A percentile compares a stretch with the other conserved stretches of the same genome.
phyloP scores from a whole-genome alignment of 2,329 filamentous ascomycete genomes.

The Alternaria rosae region DNA sequence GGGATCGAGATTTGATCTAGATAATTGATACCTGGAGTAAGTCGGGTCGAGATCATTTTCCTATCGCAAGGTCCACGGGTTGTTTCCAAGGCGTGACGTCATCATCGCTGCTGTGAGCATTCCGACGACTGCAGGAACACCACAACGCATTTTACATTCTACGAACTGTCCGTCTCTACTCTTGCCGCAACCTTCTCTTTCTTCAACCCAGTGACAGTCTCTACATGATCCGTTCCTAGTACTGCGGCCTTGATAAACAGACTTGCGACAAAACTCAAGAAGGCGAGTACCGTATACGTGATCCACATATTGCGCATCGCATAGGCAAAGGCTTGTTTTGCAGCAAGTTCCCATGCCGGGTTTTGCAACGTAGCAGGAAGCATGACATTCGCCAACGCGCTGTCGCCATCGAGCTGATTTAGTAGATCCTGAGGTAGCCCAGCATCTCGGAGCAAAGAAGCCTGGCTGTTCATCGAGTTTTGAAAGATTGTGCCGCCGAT shows the following conservation, averaged over 20 bases:
- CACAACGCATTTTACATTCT: neutral
- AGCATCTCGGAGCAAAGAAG: conserved; percentile 53
- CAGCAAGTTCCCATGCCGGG: conserved; percentile 52
- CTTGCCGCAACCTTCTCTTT: conserved; percentile 24
- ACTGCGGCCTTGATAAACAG: conserved; percentile 50
- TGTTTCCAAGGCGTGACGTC: neutral
- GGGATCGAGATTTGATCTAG: neutral
- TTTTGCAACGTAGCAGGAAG: conserved; percentile 60
- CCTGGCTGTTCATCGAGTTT: conserved; percentile 67
- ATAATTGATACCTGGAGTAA: neutral
- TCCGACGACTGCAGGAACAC: neutral
- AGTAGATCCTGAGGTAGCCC: conserved; percentile 60
- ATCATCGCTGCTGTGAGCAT: neutral
- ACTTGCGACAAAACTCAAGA: conserved; percentile 49
- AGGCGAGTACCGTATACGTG: conserved; percentile 52
- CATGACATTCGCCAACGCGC: conserved; percentile 67
- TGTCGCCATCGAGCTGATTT: conserved; percentile 61
- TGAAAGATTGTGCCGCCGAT: conserved; percentile 61
- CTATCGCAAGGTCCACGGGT: neutral
- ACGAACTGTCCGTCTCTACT: neutral
- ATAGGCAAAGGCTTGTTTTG: conserved; percentile 54
- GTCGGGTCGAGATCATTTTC: neutral
- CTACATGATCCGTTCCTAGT: conserved; percentile 54
- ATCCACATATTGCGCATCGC: conserved; percentile 59
- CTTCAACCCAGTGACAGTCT: conserved; percentile 57